Evolutionary conservation across 306 rosid genomes (phyloP).

Genomic region (Lagenaria siceraria): DNA sequence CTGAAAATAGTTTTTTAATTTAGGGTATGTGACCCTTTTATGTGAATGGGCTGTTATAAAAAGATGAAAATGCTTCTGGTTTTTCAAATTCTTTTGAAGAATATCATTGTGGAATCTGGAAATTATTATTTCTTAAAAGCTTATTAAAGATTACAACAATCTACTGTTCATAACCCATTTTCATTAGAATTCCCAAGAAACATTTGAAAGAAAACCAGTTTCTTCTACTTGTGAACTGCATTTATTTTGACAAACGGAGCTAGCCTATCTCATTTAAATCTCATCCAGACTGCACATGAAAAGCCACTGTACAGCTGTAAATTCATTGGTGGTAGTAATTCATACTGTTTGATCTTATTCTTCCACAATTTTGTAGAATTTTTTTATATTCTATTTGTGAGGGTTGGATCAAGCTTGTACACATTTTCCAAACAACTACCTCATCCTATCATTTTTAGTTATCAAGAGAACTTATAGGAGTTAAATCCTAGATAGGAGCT

Average conservation of each 20-base stretch:
- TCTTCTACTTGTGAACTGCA: background rate
- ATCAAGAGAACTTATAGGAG: background rate
- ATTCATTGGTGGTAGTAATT: background rate
- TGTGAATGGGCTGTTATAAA: background rate
- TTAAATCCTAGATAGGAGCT: background rate
- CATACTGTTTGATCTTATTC: background rate
- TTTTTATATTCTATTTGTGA: background rate
- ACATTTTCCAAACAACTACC: background rate
- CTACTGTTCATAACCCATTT: background rate
- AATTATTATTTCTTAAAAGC: background rate
- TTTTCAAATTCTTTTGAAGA: background rate
- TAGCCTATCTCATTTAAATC: background rate
- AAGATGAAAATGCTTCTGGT: background rate
- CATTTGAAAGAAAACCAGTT: too few species aligned
- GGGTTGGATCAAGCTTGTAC: background rate
- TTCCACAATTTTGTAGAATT: background rate
- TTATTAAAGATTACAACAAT: background rate
- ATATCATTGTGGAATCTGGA: background rate
- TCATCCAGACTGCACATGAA: background rate
- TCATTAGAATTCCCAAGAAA: background rate
- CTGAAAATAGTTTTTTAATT: background rate
- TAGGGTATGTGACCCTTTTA: background rate
- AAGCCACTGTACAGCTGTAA: background rate
- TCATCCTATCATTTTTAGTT: background rate
- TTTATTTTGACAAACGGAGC: background rate